phyloP scores from a whole-genome alignment of 306 rosid genomes.

The Cercis canadensis region DNA sequence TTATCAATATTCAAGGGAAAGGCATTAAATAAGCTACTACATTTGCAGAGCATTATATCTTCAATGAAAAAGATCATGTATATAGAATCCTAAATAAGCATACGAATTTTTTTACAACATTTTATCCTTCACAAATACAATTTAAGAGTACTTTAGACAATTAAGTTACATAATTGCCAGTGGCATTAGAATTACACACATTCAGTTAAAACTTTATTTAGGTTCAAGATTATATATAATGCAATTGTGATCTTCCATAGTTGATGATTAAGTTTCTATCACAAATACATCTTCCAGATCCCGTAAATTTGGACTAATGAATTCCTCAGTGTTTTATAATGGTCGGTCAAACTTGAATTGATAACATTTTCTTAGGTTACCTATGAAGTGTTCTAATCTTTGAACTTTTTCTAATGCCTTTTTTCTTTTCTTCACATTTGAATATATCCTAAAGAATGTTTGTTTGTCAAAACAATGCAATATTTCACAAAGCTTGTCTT shows the following conservation, averaged over 20 bases:
- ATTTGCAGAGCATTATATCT: slow-evolving; percentile 19
- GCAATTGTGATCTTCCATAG: not conserved
- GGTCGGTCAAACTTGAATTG: not conserved
- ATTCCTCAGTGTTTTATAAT: slow-evolving; percentile 7
- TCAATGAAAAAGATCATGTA: not conserved
- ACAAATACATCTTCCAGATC: not conserved
- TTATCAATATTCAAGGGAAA: slow-evolving; percentile 11
- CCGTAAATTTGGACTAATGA: slow-evolving; percentile 16
- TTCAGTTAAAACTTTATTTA: not conserved
- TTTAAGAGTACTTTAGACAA: slow-evolving; percentile 5
- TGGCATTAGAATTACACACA: not conserved
- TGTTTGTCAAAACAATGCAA: slow-evolving; percentile 4
- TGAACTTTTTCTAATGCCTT: not conserved
- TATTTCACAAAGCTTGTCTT: slow-evolving; percentile 34
- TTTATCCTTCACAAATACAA: not conserved
- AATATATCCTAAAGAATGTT: slow-evolving; percentile 4
- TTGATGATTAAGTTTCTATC: slow-evolving; percentile 28
- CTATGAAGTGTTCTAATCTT: slow-evolving; percentile 7
- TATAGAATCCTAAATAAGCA: slow-evolving; percentile 18
- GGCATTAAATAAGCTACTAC: slow-evolving; percentile 26
- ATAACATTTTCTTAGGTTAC: not conserved
- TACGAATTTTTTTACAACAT: not conserved
- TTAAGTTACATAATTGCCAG: slow-evolving; percentile 20
- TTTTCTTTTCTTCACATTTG: slow-evolving; percentile 26
- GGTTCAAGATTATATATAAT: not conserved